phyloP scores from a whole-genome alignment of 2,329 filamentous ascomycete species.

The Eutypella sp. region DNA sequence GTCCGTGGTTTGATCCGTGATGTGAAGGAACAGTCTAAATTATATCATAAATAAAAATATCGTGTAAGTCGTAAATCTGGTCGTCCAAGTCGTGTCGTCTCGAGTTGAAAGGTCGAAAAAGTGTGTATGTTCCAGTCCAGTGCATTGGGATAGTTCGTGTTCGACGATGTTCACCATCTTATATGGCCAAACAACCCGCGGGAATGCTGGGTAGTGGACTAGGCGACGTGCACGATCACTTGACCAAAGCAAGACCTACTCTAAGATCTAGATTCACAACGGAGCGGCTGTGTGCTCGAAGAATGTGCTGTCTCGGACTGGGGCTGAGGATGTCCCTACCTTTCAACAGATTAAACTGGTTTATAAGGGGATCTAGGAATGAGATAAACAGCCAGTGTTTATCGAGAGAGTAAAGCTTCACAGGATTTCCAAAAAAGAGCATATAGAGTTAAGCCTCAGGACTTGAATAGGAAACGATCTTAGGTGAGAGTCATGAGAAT shows the following conservation, averaged over 20 bases:
- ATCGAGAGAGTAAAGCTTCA: not conserved
- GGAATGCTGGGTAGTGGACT: conserved; percentile 9
- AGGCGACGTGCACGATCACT: conserved; percentile 14
- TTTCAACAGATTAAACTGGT: conserved; percentile 8
- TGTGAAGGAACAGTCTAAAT: not conserved
- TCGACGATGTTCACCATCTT: not conserved
- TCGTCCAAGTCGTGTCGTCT: not conserved
- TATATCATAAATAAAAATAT: conserved; percentile 1
- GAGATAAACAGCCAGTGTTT: conserved; percentile 10
- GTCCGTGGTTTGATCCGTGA: too few relatives aligned
- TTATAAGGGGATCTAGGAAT: conserved; percentile 15
- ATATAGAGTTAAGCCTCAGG: not conserved
- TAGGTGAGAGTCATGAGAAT: not conserved
- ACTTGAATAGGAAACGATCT: not conserved
- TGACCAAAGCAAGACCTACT: too few relatives aligned
- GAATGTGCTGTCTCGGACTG: conserved; percentile 25
- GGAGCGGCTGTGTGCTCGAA: conserved; percentile 10
- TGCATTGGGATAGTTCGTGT: not conserved
- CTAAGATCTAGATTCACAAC: conserved; percentile 8
- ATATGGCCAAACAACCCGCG: not conserved
- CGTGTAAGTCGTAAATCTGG: conserved; percentile 1
- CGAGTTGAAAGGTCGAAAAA: not conserved
- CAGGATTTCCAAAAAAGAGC: conserved; percentile 1
- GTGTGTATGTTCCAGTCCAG: not conserved
- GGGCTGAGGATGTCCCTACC: conserved; percentile 13